Conservation (phyloP, 352 stramenopile species). For the Phytopythium vexans region DNA sequence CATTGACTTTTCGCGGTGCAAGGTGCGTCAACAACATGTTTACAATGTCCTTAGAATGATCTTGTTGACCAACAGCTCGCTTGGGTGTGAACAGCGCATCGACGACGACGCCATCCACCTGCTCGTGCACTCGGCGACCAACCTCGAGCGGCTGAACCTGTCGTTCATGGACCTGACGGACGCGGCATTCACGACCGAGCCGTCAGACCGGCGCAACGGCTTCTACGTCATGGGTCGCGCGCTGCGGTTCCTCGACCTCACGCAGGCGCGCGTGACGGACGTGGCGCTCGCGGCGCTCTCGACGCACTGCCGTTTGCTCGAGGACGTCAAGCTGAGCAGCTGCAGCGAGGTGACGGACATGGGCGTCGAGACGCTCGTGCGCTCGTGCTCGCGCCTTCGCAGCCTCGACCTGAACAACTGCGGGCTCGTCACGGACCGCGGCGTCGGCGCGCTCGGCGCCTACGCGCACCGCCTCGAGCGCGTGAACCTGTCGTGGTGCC, state of each 20-base stretch:
- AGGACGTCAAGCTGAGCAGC: slow-evolving; percentile 70
- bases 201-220: slow-evolving; percentile 31
- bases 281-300: slow-evolving; percentile 56
- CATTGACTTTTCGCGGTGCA: slow-evolving; percentile 82
- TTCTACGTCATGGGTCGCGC: slow-evolving; percentile 43
- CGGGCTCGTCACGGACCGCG: slow-evolving; percentile 71
- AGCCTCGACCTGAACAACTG: slow-evolving; percentile 78
- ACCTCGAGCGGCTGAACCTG: slow-evolving; percentile 68
- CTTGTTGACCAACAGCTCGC: neutral
- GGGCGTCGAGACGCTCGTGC: slow-evolving; percentile 62
- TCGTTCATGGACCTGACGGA: slow-evolving; percentile 82
- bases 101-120: slow-evolving; percentile 67
- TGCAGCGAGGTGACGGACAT: slow-evolving; percentile 79
- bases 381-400: slow-evolving; percentile 46
- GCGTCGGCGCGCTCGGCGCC: slow-evolving; percentile 46
- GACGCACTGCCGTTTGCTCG: slow-evolving; percentile 56
- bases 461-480: slow-evolving; percentile 55
- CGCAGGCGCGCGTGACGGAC: slow-evolving; percentile 74
- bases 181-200: slow-evolving; percentile 52
- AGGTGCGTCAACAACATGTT: slow-evolving; percentile 24
- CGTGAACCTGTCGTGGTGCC: slow-evolving; percentile 84
- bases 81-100: slow-evolving; percentile 41
- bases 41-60: neutral
- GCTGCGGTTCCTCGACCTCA: slow-evolving; percentile 63
- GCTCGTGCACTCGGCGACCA: slow-evolving; percentile 54